Base-by-base conservation (phyloP, 140 eudicot species). In the Anethum foeniculum region DNA sequence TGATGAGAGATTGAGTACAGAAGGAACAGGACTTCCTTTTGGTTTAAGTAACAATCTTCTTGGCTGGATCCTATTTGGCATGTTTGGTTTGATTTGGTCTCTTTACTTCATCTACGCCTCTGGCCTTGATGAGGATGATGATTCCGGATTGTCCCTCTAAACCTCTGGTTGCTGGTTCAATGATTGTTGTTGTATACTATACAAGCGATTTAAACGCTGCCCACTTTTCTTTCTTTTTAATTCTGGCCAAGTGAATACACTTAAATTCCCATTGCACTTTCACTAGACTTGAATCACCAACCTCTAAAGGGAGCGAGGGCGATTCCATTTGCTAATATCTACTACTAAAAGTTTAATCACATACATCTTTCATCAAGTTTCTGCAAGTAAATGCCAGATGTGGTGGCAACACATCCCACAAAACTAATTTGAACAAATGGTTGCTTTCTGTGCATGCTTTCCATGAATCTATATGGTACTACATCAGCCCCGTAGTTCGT, bases 1-100 rank as follows among this genome's bases (percentile, higher is more conserved):
- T 85, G 99, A 95, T 52, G 99, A 95, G 73, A 92, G 99, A 82
- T 82, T 95, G 96, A 95, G 97, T 92, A 91, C 97, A 47, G 99
- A 95, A 85, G 99, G 99, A 80, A 92, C 97, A 21, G 99, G 99
- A 39, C 93, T 95, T 32, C 99, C 99, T 9, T 92, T 95, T 54
- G 99, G 99, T 76, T 82, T 95, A 83, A 92, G 97, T 87, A 95
- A 86, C 90, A 95, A 95, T 88, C 90, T 95, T 49, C 90, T 95
- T 12, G 99, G 97, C 4, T 95, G 99, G 99, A 86, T 95, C 84
- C 93, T 95, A 69, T 81, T 92, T 71, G 97, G 92, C 14, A 95
- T 92, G 12, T 92, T 92, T 67, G 99, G 86, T 77, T 84, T 95
- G 80, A 91, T 92, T 32, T 95, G 99, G 99, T 64, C 97, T 49